phyloP scores from a whole-genome alignment of 2,329 filamentous ascomycete genomes.

The Penicillium aurantiogriseum region DNA sequence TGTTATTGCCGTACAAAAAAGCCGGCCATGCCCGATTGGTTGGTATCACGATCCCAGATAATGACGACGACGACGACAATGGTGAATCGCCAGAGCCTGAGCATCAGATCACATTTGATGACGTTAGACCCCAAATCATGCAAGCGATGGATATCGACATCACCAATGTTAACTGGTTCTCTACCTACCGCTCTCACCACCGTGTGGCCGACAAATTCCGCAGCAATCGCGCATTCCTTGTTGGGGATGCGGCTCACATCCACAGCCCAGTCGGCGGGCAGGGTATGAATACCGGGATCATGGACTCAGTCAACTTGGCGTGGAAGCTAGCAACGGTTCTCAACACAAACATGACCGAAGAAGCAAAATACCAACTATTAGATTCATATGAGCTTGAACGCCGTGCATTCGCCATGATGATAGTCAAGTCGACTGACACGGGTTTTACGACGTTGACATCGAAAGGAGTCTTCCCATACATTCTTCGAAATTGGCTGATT shows the following conservation, averaged over 20 bases:
- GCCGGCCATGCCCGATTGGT: slow-evolving; percentile 25
- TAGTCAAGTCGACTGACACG: slow-evolving; percentile 46
- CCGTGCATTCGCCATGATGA: slow-evolving; percentile 45
- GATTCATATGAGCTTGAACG: slow-evolving; percentile 52
- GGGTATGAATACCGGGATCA: slow-evolving; percentile 59
- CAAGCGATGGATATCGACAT: slow-evolving; percentile 25
- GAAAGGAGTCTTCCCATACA: slow-evolving; percentile 43
- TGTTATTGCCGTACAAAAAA: slow-evolving; percentile 32
- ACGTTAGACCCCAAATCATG: slow-evolving; percentile 27
- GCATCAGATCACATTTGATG: slow-evolving; percentile 31
- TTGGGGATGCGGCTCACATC: slow-evolving; percentile 58
- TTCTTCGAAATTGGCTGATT: slow-evolving; percentile 40
- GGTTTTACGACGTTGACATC: slow-evolving; percentile 43
- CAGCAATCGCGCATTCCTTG: slow-evolving; percentile 52
- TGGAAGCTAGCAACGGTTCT: slow-evolving; percentile 55
- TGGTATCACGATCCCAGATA: slow-evolving; percentile 21
- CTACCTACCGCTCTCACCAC: slow-evolving; percentile 49
- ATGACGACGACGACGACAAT: neutral
- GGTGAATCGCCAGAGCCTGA: slow-evolving; percentile 17
- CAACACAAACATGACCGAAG: slow-evolving; percentile 26
- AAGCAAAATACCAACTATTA: slow-evolving; percentile 43
- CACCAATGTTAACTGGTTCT: slow-evolving; percentile 40
- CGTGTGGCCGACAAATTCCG: slow-evolving; percentile 45
- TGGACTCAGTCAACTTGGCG: slow-evolving; percentile 54
- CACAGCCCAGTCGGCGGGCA: slow-evolving; percentile 57